Conservation (phyloP, 2,329 filamentous ascomycete genomes). For the Aspergillus pseudoviridinutans region DNA sequence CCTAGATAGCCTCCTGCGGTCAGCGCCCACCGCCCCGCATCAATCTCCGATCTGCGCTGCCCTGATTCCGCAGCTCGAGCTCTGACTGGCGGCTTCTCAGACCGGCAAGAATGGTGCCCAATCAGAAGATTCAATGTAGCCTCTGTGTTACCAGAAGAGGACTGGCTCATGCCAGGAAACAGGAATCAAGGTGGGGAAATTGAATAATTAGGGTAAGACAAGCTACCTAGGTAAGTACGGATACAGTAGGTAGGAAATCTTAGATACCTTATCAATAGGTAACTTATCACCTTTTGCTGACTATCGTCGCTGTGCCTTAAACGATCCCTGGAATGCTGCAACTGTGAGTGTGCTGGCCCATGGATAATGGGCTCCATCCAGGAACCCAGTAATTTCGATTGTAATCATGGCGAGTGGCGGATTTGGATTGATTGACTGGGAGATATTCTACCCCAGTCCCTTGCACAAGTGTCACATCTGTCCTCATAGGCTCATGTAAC, state of each 20-base stretch:
- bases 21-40: neutral
- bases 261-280: too few species aligned
- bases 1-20: too few species aligned
- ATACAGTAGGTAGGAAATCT: too few species aligned
- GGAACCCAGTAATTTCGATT: too few species aligned
- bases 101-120: neutral
- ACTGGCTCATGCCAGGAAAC: neutral
- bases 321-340: neutral
- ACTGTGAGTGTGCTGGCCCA: neutral
- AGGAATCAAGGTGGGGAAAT: neutral
- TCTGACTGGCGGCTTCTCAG: conserved; percentile 3
- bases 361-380: neutral
- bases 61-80: neutral
- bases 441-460: neutral
- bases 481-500: neutral
- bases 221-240: neutral
- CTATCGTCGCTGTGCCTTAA: too few species aligned
- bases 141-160: neutral
- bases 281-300: too few species aligned
- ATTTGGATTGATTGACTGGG: too few species aligned
- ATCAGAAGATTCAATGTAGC: too few species aligned
- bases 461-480: neutral
- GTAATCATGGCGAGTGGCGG: too few species aligned
- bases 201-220: neutral
- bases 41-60: neutral